Percentiles rank a stretch among this genome's conserved stretches.
These are phyloP conservation scores for Uronychia setigera DNA, from an alignment of 73 alveolate species.

Conservation along the genomic window DNA sequence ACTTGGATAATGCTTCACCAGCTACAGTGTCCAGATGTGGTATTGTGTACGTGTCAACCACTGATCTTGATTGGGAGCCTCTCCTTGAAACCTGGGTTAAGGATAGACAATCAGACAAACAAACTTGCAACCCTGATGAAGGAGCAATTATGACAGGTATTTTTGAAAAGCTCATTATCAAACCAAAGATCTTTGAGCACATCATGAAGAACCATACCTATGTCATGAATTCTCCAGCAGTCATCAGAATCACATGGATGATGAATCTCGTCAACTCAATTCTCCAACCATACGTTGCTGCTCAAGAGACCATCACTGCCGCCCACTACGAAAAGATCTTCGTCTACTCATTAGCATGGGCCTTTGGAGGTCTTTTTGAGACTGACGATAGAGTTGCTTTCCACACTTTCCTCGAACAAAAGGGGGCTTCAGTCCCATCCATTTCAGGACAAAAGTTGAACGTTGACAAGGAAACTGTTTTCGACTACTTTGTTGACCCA, in stretches of 20 bases:
- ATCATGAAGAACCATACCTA: constrained; percentile 47
- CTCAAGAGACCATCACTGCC: constrained; percentile 81
- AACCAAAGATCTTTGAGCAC: constrained; percentile 58
- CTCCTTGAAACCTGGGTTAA: constrained; percentile 96
- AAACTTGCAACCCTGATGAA: constrained; percentile 84
- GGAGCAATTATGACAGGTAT: constrained; percentile 75
- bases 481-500: constrained; percentile 85
- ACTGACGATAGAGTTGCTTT: constrained; percentile 96
- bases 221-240: constrained; percentile 69
- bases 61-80: constrained; percentile 99
- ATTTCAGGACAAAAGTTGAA: constrained; percentile 83
- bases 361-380: constrained; percentile 99
- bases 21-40: constrained; percentile 99
- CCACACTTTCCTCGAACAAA: constrained; percentile 92
- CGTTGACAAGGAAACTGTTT: constrained; percentile 92
- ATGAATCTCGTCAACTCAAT: constrained; percentile 63
- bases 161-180: constrained; percentile 76
- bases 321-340: constrained; percentile 84
- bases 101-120: constrained; percentile 90
- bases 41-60: constrained; percentile 97
- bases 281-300: constrained; percentile 61
- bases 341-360: constrained; percentile 95
- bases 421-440: constrained; percentile 95
- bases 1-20: constrained; percentile 99
- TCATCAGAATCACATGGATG: constrained; percentile 46